phyloP scores from a whole-genome alignment of 2,329 filamentous ascomycete species.

The Fusarium sp. region DNA sequence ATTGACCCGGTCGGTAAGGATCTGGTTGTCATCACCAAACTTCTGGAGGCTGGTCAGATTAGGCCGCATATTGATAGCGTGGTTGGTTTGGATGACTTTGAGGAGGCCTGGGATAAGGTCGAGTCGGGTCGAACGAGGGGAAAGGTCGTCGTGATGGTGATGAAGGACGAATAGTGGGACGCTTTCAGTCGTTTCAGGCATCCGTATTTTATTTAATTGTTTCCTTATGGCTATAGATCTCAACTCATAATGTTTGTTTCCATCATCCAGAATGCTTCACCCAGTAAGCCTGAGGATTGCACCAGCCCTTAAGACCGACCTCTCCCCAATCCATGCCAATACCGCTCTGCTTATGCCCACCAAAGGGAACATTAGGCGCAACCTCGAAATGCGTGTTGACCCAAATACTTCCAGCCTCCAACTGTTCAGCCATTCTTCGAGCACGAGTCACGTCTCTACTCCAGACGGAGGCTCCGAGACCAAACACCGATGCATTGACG shows the following conservation, averaged over 20 bases:
- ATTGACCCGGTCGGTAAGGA: conserved; percentile 29
- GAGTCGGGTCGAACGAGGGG: conserved; percentile 24
- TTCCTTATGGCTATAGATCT: neutral
- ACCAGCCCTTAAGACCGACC: conserved; percentile 33
- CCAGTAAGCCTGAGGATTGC: conserved; percentile 13
- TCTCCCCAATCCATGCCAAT: conserved; percentile 60
- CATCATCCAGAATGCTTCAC: neutral
- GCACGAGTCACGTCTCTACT: conserved; percentile 63
- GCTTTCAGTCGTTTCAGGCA: neutral
- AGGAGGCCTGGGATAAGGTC: conserved; percentile 34
- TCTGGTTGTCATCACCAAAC: conserved; percentile 13
- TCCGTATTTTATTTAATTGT: neutral
- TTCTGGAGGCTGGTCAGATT: conserved; percentile 25
- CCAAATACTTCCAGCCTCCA: conserved; percentile 71
- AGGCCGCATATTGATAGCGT: conserved; percentile 35
- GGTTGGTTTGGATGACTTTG: conserved; percentile 13
- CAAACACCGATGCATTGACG: conserved; percentile 64
- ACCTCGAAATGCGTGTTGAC: conserved; percentile 64
- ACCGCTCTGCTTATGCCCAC: conserved; percentile 64
- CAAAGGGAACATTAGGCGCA: conserved; percentile 55
- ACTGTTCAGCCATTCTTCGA: conserved; percentile 61
- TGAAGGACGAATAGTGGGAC: neutral
- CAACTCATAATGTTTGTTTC: neutral
- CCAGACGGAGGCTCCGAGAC: conserved; percentile 70
- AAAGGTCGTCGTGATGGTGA: conserved; percentile 19